phyloP scores from a whole-genome alignment of 768 basidiomycete genomes.

The Tricholoma matsutake region DNA sequence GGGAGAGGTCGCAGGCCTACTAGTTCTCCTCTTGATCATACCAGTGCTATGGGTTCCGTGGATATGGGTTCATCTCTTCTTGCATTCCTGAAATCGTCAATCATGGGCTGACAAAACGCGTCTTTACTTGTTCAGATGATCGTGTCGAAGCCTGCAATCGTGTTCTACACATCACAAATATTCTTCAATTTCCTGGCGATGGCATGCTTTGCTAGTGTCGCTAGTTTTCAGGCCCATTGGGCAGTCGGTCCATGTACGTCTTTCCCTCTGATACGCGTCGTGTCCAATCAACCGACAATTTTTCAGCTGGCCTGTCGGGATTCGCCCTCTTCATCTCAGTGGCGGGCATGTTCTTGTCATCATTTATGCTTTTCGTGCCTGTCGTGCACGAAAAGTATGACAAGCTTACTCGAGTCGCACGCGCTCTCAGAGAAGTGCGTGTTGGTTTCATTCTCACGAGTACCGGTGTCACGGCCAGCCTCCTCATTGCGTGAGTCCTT shows the following conservation, averaged over 20 bases:
- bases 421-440: slow-evolving; percentile 79
- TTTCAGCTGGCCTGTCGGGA: slow-evolving; percentile 77
- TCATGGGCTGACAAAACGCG: slow-evolving; percentile 2
- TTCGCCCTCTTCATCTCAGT: slow-evolving; percentile 84
- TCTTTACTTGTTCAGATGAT: slow-evolving; percentile 60
- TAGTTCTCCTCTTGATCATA: slow-evolving; percentile 62
- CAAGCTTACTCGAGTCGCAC: slow-evolving; percentile 70
- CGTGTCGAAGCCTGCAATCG: slow-evolving; percentile 77
- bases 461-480: slow-evolving; percentile 57
- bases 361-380: slow-evolving; percentile 74
- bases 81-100: slow-evolving; percentile 11
- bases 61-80: slow-evolving; percentile 56
- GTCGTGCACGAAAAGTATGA: slow-evolving; percentile 86
- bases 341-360: slow-evolving; percentile 65
- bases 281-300: slow-evolving; percentile 14
- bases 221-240: slow-evolving; percentile 85
- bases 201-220: slow-evolving; percentile 88
- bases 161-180: slow-evolving; percentile 72
- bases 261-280: slow-evolving; percentile 15
- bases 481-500: slow-evolving; percentile 72
- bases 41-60: slow-evolving; percentile 64
- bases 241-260: slow-evolving; percentile 78
- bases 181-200: slow-evolving; percentile 95
- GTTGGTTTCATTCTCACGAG: slow-evolving; percentile 82
- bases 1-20: slow-evolving; percentile 41